Conservation (phyloP, 176 grass and related monocot genomes). For the Carex pumila region DNA sequence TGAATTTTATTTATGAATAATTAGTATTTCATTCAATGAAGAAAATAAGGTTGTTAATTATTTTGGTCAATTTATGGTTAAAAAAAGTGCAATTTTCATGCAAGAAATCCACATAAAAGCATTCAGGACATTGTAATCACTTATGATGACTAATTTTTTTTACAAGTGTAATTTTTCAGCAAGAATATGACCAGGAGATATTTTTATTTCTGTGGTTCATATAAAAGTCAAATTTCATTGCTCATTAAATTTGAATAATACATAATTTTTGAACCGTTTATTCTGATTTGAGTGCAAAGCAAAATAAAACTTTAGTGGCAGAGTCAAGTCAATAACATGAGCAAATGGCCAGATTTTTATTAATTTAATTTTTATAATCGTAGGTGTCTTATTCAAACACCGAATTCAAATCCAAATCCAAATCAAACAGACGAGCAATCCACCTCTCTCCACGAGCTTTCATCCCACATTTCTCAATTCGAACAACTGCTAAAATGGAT, state of each 20-base stretch:
- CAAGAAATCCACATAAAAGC: neutral
- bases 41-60: neutral
- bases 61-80: neutral
- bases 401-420: too few species aligned
- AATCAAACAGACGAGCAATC: constrained; percentile 9
- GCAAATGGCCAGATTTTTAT: neutral
- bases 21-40: neutral
- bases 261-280: neutral
- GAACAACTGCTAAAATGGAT: neutral
- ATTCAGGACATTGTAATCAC: neutral
- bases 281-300: neutral
- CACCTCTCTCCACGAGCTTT: constrained; percentile 1
- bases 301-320: neutral
- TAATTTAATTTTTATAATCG: neutral
- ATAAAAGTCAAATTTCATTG: neutral
- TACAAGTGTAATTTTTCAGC: neutral
- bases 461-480: neutral
- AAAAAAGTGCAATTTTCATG: neutral
- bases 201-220: neutral
- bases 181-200: neutral
- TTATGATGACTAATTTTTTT: neutral
- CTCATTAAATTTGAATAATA: neutral
- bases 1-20: neutral
- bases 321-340: neutral
- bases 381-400: constrained; percentile 5